Percentiles rank a stretch among this genome's conserved stretches.
Evolutionary conservation across 2,329 filamentous ascomycete species (phyloP).

Genomic region (Xylariaceae sp.): DNA sequence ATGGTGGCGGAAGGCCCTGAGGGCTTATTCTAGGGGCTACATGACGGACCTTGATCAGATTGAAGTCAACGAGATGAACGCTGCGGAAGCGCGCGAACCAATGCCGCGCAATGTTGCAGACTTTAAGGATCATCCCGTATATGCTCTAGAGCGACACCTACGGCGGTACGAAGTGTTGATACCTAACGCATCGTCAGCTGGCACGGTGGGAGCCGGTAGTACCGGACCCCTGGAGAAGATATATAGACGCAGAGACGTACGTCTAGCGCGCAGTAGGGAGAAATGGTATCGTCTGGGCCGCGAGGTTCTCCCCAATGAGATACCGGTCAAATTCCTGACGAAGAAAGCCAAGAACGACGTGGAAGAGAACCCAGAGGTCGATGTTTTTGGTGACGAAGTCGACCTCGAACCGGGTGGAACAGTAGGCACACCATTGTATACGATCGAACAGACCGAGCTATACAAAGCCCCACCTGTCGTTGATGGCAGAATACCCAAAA

Average conservation of each 20-base stretch:
- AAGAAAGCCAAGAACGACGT: conserved; percentile 36
- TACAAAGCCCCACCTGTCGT: conserved; percentile 76
- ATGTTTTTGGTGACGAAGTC: conserved; percentile 35
- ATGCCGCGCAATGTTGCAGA: conserved; percentile 85
- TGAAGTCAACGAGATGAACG: conserved; percentile 72
- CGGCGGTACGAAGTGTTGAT: conserved; percentile 77
- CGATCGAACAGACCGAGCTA: conserved; percentile 60
- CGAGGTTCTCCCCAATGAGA: conserved; percentile 71
- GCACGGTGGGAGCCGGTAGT: conserved; percentile 69
- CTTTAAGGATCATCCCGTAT: conserved; percentile 81
- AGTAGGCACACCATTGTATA: conserved; percentile 55
- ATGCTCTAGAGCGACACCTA: conserved; percentile 81
- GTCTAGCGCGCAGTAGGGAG: conserved; percentile 71
- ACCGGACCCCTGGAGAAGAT: conserved; percentile 66
- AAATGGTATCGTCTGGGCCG: conserved; percentile 89
- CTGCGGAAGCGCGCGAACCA: conserved; percentile 68
- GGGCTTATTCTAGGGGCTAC: conserved; percentile 38
- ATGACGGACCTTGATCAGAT: conserved; percentile 71
- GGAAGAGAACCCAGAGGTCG: conserved; percentile 14
- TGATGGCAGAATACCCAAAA: conserved; percentile 75
- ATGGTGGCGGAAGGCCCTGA: conserved; percentile 53
- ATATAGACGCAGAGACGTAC: conserved; percentile 78
- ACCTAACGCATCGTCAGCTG: conserved; percentile 64
- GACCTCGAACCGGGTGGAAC: conserved; percentile 36
- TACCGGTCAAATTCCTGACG: conserved; percentile 72